Percentiles rank a stretch among this genome's conserved stretches.
These are phyloP conservation scores for Annulohypoxylon nitens DNA, from an alignment of 495 filamentous ascomycete genomes.

Conservation along the genomic window DNA sequence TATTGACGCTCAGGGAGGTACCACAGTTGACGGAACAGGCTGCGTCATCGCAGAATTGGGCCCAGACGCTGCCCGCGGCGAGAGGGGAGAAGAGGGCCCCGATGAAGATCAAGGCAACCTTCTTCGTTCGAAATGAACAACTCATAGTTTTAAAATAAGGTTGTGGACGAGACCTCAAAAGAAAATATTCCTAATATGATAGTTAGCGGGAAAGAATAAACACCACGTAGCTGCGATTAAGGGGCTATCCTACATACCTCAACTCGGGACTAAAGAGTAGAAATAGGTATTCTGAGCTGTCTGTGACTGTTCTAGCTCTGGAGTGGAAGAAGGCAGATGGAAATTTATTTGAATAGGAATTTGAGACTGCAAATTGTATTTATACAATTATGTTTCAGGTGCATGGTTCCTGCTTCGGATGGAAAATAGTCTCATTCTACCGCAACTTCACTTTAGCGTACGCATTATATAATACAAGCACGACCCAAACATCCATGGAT, in stretches of 20 bases:
- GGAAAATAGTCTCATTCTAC: neutral
- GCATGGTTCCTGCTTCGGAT: neutral
- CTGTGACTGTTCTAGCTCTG: neutral
- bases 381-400: neutral
- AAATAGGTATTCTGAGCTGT: neutral
- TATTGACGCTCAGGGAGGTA: conserved; percentile 11
- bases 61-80: conserved; percentile 32
- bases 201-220: neutral
- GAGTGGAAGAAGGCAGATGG: neutral
- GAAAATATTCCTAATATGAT: neutral
- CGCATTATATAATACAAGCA: neutral
- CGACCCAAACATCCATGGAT: neutral
- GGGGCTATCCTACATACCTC: too few species aligned
- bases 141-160: too few species aligned
- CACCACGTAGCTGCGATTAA: too few species aligned
- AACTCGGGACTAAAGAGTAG: too few species aligned
- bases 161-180: neutral
- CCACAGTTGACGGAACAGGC: conserved; percentile 38
- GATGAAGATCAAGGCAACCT: neutral
- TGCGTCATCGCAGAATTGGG: conserved; percentile 40
- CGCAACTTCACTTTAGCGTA: neutral
- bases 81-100: neutral
- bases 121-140: too few species aligned
- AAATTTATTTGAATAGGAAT: neutral
- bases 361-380: neutral